Evolutionary conservation across 2,329 filamentous ascomycete genomes (phyloP).

Genomic region (Hawksworthiomyces lignivorus): DNA sequence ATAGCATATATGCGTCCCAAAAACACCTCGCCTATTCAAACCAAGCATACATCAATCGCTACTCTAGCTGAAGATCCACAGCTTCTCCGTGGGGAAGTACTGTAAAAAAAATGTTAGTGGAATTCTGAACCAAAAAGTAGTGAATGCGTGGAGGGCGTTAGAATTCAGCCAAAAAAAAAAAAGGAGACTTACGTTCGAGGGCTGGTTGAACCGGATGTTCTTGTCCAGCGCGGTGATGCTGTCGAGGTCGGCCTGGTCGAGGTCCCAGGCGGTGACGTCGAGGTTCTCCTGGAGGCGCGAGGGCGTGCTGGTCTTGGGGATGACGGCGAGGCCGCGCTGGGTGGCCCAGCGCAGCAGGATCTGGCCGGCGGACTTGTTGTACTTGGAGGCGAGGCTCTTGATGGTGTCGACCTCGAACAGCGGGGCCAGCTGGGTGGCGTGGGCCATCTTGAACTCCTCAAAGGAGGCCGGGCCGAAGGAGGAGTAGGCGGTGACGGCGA

Average conservation of each 20-base stretch:
- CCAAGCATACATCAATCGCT: too few species aligned
- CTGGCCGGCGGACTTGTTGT: slow-evolving; percentile 69
- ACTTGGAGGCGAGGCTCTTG: slow-evolving; percentile 57
- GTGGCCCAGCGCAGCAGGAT: slow-evolving; percentile 82
- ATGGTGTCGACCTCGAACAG: slow-evolving; percentile 64
- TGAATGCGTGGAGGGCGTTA: background rate
- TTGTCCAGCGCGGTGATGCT: slow-evolving; percentile 46
- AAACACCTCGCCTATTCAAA: too few species aligned
- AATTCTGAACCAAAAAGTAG: too few species aligned
- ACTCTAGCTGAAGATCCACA: slow-evolving; percentile 55
- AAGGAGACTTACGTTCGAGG: slow-evolving; percentile 20
- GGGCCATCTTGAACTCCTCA: slow-evolving; percentile 66
- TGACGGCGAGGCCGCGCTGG: slow-evolving; percentile 71
- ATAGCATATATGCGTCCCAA: too few species aligned
- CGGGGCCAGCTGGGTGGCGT: slow-evolving; percentile 48
- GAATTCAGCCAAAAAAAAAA: background rate
- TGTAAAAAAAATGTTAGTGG: too few species aligned
- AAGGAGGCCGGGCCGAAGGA: slow-evolving; percentile 76
- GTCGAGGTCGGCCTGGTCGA: slow-evolving; percentile 47
- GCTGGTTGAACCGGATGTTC: slow-evolving; percentile 55
- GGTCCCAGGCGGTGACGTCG: slow-evolving; percentile 47
- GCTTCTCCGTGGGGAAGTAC: slow-evolving; percentile 49
- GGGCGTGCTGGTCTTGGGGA: slow-evolving; percentile 57
- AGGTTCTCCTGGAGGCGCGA: slow-evolving; percentile 45
- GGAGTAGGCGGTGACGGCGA: slow-evolving; percentile 75